Evolutionary conservation across 2,329 filamentous ascomycete genomes (phyloP), one percentile per base, ranked within the genome.

Genomic region (Penicillium nordicum): DNA sequence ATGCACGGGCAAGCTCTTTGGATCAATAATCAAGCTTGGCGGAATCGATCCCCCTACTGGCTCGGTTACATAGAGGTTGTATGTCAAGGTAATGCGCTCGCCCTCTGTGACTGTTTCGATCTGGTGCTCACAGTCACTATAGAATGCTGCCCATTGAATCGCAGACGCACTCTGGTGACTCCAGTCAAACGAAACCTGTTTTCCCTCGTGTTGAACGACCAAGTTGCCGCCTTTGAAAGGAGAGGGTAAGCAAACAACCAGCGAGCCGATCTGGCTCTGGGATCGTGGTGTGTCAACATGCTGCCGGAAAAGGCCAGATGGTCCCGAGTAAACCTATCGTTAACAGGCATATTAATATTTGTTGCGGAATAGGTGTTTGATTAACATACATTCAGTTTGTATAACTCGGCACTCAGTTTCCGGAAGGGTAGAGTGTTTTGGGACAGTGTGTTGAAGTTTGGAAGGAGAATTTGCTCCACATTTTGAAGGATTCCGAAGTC

Each of bases 41-140:
- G 53, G 52, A 44, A 65, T 60, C 43, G 48, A 62, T 9, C 71
- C 73, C n/a, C 69, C 23, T 5, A 43, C 64, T 5, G 74, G 69
- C 23, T 70, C 65, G 2, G 71, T 69, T 11, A 75, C 68, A 58
- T 77, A 84, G 1, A 87, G 70, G 55, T 86, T 86, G 69, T 87
- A 86, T 0, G 83, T 86, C 23, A 87, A 65, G 0, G 81, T 86
- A 16, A 87, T 58, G 0, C 82, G 79, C 55, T 86, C 75, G 0
- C 83, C 83, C 1, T 69, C 60, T 0, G 70, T 80, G 6, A 87
- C 77, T 14, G 79, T 74, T 0, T 77, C 62, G 1, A 75, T 72
- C 34, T 75, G 70, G 53, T 74, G 70, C 50, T 72, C 68, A 44
- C 70, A 73, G 52, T 74, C 72, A 21, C 68, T 71, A 34, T 74